Base-by-base conservation (phyloP, 352 stramenopile species). In the Phytophthora colocasiae region DNA sequence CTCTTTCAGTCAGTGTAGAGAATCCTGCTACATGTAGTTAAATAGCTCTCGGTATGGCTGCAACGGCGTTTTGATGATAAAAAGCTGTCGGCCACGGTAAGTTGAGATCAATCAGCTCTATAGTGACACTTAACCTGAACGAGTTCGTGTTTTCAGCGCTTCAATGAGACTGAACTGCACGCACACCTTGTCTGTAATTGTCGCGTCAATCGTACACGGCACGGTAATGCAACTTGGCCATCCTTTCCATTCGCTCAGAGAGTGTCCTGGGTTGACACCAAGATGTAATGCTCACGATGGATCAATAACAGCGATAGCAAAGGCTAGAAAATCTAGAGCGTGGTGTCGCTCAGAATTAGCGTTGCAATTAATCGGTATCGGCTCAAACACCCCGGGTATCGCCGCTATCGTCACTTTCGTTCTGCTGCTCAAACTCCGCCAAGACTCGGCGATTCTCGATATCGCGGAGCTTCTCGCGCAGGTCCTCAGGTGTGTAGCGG, bases 401-500 rank as follows among this genome's bases (percentile, higher is more conserved):
- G 29, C 27, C 19, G 6, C 24, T 26, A 14, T 38, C 7, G 6
- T 55, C 29, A 19, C 14, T 26, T 38, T 45, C 44, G 19, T 58
- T 12, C 15, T 57, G 38, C 43, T 52, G 26, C 12, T 68, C 40
- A 3, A 58, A 14, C 22, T 71, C 57, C n/a, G 56, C 64, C 40
- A 79, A 26, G 15, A 76, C 24, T 0, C 62, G 62, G 17, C 73
- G 56, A 17, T 79, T 72, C 63, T 89, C 75, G 41, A 89, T 75
- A 27, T 76, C 75, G 36, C 80, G 77, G 64, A 91, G 63, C 48
- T 81, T 77, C 56, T 91, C 80, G 24, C 80, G 83, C 66, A 93
- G 71, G 58, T 93, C 85, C 55, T 90, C 83, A 9, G 85, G 71
- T 29, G 87, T 95, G 69, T 99, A 99, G 53, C 95, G 78, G 56